Conservation (phyloP, 805 yeast species). For the Candida vartiovaarae region DNA sequence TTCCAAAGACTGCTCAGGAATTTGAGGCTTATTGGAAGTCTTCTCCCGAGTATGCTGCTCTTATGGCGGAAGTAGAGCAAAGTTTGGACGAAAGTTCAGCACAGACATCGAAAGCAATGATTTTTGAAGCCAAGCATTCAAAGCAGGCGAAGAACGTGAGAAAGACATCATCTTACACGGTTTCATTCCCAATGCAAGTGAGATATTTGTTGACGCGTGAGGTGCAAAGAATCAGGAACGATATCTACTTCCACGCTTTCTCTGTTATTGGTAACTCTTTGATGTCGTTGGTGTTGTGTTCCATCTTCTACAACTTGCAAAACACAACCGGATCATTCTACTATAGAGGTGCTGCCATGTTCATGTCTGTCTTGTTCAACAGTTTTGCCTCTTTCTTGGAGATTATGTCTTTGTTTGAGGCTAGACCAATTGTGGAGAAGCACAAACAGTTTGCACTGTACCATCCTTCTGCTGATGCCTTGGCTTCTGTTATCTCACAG, state of each 20-base stretch:
- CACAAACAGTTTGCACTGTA: conserved; percentile 52
- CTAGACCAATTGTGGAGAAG: conserved; percentile 52
- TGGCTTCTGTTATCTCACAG: conserved; percentile 56
- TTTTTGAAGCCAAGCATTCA: conserved; percentile 41
- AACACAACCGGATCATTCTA: conserved; percentile 40
- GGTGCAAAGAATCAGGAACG: conserved; percentile 41
- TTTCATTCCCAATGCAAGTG: conserved; percentile 48
- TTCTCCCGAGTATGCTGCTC: conserved; percentile 33
- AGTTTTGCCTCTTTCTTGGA: conserved; percentile 56
- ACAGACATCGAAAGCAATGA: not conserved
- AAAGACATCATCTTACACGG: conserved; percentile 42
- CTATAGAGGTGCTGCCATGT: conserved; percentile 56
- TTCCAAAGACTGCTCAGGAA: conserved; percentile 47
- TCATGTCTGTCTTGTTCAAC: conserved; percentile 58
- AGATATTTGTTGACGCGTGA: conserved; percentile 40
- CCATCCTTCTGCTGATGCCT: conserved; percentile 58
- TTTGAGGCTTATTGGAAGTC: conserved; percentile 43
- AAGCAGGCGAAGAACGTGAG: conserved; percentile 43
- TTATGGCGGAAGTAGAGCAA: conserved; percentile 2
- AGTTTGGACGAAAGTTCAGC: not conserved
- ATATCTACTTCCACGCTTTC: conserved; percentile 38
- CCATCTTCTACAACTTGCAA: conserved; percentile 49
- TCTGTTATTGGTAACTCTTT: conserved; percentile 36
- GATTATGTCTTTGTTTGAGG: conserved; percentile 29
- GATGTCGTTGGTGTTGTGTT: conserved; percentile 50